Base-by-base conservation (phyloP, 768 basidiomycete genomes). In the Rhizopogon vesiculosus region DNA sequence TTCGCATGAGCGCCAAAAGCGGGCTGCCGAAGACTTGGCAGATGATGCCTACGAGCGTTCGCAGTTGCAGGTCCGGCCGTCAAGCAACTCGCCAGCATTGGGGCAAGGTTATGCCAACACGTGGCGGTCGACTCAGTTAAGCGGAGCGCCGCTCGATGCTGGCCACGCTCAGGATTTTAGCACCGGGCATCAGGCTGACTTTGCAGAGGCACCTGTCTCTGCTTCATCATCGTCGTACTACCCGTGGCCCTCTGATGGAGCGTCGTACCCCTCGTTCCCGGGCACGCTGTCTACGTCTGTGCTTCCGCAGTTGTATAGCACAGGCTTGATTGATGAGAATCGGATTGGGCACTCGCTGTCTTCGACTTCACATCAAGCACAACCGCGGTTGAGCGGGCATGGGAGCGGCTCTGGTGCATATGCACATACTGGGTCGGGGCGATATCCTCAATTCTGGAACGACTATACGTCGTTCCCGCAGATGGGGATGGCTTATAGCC, bases 281-380 rank as follows among this genome's bases (percentile, higher is more conserved):
- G 76, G 75, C 6, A 75, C 79, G 43, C 62, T 89, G 42, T 86
- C 88, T 19, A 89, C 88, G 16, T 85, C 86, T 0, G 86, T 87
- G 25, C 76, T 90, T 42, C 86, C 88, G 0, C 87, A 88, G 59
- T 73, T 85, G 61, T 90, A 88, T 65, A 89, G 86, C 69, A 87
- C 87, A 4, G 87, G 87, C 0, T 70, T 89, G 45, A 76, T 80
- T 3, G 84, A 84, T 57, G 80, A 81, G 41, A 73, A 77, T 39
- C 74, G 76, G 9, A 51, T 46, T 16, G 57, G 53, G 0, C 57
- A 57, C 1, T 39, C 35, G 2, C 28, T 61, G 56, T 35, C 61
- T n/a, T 41, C 65, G 28, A 38, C 35, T 49, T 58, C 59, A 1
- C 64, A 61, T 31, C 66, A 62, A 6, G 60, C 53, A 33, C 62